phyloP scores from a whole-genome alignment of 495 filamentous ascomycete species.

The Polyplosphaeria fusca region DNA sequence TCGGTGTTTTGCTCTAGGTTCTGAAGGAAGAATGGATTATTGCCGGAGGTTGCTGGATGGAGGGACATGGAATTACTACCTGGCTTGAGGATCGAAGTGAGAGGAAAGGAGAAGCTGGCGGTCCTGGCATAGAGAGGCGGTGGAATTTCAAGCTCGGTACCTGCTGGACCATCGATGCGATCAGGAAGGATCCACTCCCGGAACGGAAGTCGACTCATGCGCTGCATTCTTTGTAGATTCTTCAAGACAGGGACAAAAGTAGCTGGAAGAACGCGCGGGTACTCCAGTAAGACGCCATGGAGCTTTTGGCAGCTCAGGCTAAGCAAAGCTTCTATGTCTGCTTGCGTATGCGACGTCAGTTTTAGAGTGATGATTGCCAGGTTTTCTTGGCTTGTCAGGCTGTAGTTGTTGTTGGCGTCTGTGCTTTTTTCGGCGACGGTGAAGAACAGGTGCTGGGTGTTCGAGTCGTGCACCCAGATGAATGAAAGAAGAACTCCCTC shows the following conservation, averaged over 20 bases:
- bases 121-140: slow-evolving; percentile 56
- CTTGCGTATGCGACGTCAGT: background rate
- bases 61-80: background rate
- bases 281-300: slow-evolving; percentile 54
- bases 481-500: slow-evolving; percentile 10
- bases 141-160: slow-evolving; percentile 8
- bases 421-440: background rate
- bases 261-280: slow-evolving; percentile 63
- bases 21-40: background rate
- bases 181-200: slow-evolving; percentile 5
- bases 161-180: background rate
- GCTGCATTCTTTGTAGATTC: slow-evolving; percentile 59
- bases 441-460: slow-evolving; percentile 12
- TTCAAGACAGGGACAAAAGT: slow-evolving; percentile 63
- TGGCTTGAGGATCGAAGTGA: background rate
- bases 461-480: background rate
- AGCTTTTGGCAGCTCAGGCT: background rate
- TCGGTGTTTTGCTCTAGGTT: background rate
- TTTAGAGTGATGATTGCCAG: slow-evolving; percentile 7
- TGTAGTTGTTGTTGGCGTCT: background rate
- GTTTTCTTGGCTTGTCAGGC: background rate
- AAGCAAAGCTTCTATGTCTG: background rate
- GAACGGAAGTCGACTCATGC: background rate
- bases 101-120: background rate
- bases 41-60: background rate